Percentiles rank a stretch among this genome's conserved stretches.
Conservation (phyloP, 768 basidiomycete genomes). For the Krasilnikovozyma curviuscula region DNA sequence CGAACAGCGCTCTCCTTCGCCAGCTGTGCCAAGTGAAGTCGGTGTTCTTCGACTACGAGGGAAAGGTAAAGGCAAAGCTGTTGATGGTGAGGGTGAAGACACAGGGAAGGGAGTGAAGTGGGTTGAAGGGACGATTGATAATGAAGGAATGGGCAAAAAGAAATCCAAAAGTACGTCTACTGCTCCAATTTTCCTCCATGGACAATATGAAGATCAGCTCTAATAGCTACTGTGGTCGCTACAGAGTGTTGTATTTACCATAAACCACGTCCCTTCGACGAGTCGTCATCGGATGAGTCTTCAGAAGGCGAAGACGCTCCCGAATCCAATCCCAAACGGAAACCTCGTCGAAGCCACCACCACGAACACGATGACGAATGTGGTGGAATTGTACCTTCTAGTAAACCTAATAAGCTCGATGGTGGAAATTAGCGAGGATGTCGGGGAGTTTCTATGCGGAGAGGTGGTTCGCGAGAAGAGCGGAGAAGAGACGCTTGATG, state of each 20-base stretch:
- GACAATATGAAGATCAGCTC: background rate
- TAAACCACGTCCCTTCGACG: constrained; percentile 57
- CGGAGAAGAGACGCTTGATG: too few relatives aligned
- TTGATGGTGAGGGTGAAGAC: background rate
- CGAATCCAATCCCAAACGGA: background rate
- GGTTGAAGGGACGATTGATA: constrained; percentile 71
- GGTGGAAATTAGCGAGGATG: constrained; percentile 3
- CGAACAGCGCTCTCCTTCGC: too few relatives aligned
- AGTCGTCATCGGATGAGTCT: constrained; percentile 42
- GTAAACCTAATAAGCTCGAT: constrained; percentile 6
- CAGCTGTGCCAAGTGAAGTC: too few relatives aligned
- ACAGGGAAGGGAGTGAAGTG: constrained; percentile 42
- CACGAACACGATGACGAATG: background rate
- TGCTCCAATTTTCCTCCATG: background rate
- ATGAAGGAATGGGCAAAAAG: constrained; percentile 73
- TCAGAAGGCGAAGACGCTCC: constrained; percentile 1
- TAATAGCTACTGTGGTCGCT: background rate
- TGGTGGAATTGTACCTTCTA: background rate
- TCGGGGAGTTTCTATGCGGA: background rate
- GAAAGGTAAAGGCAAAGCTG: background rate
- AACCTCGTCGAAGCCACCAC: background rate
- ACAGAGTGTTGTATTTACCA: constrained; percentile 95
- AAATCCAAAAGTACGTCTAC: constrained; percentile 67
- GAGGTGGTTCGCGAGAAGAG: too few relatives aligned
- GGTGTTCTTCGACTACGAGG: background rate